phyloP scores from a whole-genome alignment of 2,329 filamentous ascomycete species.

The Sclerotinia nivalis region DNA sequence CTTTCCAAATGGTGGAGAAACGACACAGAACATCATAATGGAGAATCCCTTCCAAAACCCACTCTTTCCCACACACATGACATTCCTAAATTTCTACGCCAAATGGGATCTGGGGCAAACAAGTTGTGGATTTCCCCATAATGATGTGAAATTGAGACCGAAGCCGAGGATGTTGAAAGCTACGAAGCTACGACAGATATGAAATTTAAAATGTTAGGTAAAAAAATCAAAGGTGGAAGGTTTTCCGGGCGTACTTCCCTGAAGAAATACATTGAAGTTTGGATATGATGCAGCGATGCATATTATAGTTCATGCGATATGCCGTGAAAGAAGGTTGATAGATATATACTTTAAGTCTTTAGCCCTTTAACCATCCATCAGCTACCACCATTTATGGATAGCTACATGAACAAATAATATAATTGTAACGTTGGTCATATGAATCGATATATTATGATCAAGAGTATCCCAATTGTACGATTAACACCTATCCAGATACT shows the following conservation, averaged over 20 bases:
- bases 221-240: neutral
- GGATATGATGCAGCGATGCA: neutral
- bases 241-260: neutral
- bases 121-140: constrained; percentile 4
- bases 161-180: constrained; percentile 1
- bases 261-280: neutral
- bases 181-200: neutral
- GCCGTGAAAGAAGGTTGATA: neutral
- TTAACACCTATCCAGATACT: neutral
- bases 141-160: neutral
- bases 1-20: constrained; percentile 8
- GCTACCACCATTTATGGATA: neutral
- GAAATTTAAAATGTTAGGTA: neutral
- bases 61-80: constrained; percentile 14
- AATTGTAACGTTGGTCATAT: neutral
- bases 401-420: neutral
- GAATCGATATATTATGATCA: neutral
- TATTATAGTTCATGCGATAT: neutral
- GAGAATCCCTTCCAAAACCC: constrained; percentile 1
- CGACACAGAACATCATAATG: neutral
- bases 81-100: constrained; percentile 8
- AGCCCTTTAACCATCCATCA: neutral
- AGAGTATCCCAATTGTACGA: neutral
- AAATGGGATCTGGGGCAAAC: constrained; percentile 13
- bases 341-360: neutral